Evolutionary conservation across 2,329 filamentous ascomycete genomes (phyloP), one percentile per base, ranked within the genome.

Genomic region (Diaporthe capsici): DNA sequence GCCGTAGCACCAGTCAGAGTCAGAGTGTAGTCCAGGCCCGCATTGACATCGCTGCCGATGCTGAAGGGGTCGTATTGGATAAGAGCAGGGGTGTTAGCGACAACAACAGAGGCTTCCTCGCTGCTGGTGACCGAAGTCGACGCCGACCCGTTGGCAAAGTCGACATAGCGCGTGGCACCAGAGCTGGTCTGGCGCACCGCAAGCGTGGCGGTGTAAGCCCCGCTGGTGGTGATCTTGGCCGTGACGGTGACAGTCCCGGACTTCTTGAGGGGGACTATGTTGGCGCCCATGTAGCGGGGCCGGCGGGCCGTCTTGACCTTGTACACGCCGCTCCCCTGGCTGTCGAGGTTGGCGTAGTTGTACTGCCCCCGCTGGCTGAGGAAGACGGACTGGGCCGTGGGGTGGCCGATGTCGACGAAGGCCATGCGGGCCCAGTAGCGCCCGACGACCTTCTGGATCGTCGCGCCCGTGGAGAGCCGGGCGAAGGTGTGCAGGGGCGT

Each of bases 371-470:
- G 82, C 77, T 86, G 82, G 42, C 75, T 75, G 4, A 83, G 78
- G 80, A 87, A 88, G 55, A 82, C 75, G 0, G 83, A 78, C 28
- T 84, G 83, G 0, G 85, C 86, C 10, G 83, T 83, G 0, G 82
- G 75, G 77, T 89, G 86, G 17, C 86, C 87, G 44, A 89, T 87
- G 58, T 89, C 88, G 15, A 86, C 86, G 76, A 86, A 88, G 6
- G 88, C 88, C 88, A 90, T 90, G 75, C 84, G 84, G 2, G 88
- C 88, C 87, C 87, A 89, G 81, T 89, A 89, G 22, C 83, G 81
- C 4, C 84, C 87, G 10, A 90, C 84, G 12, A 89, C 82, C 12
- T 81, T 73, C 17, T 85, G 83, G 28, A 85, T 84, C 22, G 83
- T 81, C 25, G 65, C 65, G 80, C 81, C 31, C 81, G 75, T 44